A percentile compares a stretch with the other conserved stretches of the same genome.
Evolutionary conservation across 768 basidiomycete species (phyloP).

Genomic region (Baorangia bicolor): DNA sequence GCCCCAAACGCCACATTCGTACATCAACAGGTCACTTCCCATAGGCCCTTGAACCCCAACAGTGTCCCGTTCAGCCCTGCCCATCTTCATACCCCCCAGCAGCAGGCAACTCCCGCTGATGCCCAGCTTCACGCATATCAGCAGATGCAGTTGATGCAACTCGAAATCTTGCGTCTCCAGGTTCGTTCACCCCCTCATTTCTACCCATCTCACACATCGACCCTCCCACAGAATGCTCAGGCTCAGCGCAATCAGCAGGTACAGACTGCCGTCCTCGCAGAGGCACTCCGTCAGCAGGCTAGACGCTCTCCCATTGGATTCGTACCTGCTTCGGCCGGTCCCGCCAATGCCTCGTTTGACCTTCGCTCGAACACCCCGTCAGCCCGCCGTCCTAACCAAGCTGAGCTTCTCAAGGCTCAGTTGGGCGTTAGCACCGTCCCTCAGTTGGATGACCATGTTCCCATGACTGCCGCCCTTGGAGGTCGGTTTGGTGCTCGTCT

Average conservation of each 20-base stretch:
- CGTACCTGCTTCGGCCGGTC: constrained; percentile 74
- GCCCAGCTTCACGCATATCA: constrained; percentile 66
- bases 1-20: constrained; percentile 63
- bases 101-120: constrained; percentile 39
- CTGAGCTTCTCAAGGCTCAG: constrained; percentile 63
- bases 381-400: constrained; percentile 67
- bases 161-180: constrained; percentile 82
- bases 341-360: constrained; percentile 63
- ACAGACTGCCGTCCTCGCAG: constrained; percentile 68
- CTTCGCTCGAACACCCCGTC: constrained; percentile 56
- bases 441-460: constrained; percentile 56
- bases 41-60: constrained; percentile 54
- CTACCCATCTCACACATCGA: constrained; percentile 9
- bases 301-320: constrained; percentile 31
- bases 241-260: constrained; percentile 60
- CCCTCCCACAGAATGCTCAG: constrained; percentile 51
- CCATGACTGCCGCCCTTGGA: constrained; percentile 79
- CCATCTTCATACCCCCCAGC: constrained; percentile 39
- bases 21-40: constrained; percentile 56
- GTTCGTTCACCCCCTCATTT: constrained; percentile 36
- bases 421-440: constrained; percentile 40
- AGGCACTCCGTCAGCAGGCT: constrained; percentile 51
- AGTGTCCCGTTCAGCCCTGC: constrained; percentile 47
- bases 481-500: constrained; percentile 72
- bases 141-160: constrained; percentile 76